These are phyloP conservation scores for Trametes sanguinea DNA, from an alignment of 768 basidiomycete species.

Conservation along the genomic window DNA sequence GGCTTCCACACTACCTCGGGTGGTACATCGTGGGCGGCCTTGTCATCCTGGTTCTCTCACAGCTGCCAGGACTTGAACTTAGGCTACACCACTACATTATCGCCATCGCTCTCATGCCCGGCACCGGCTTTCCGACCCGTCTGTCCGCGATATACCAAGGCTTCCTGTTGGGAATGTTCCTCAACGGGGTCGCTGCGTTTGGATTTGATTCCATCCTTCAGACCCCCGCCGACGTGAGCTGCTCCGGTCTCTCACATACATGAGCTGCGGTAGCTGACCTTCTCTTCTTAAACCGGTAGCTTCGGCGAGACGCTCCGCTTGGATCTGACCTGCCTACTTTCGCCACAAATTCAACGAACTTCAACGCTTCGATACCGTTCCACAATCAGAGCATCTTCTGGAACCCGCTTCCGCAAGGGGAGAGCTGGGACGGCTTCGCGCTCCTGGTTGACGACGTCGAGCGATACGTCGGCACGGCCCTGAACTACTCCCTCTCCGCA, in stretches of 20 bases:
- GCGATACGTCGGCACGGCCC: constrained; percentile 65
- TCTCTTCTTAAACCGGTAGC: constrained; percentile 42
- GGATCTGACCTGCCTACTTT: constrained; percentile 73
- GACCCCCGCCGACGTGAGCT: constrained; percentile 65
- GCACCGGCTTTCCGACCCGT: constrained; percentile 80
- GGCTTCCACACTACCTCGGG: constrained; percentile 71
- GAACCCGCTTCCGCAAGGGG: constrained; percentile 35
- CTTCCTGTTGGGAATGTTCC: constrained; percentile 78
- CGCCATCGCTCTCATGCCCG: constrained; percentile 72
- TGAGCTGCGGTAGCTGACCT: constrained; percentile 13
- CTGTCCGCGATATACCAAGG: constrained; percentile 80
- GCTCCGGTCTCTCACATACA: background rate
- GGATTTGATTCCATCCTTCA: constrained; percentile 81
- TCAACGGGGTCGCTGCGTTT: constrained; percentile 78
- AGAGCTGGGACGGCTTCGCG: constrained; percentile 73
- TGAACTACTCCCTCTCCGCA: constrained; percentile 70
- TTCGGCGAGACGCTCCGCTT: constrained; percentile 68
- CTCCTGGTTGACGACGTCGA: constrained; percentile 88
- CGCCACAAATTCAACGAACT: constrained; percentile 73
- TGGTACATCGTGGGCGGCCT: constrained; percentile 75
- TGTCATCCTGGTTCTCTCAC: constrained; percentile 62
- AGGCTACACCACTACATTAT: constrained; percentile 85
- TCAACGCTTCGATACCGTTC: constrained; percentile 55
- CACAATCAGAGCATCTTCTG: constrained; percentile 38
- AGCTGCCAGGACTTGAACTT: constrained; percentile 67